Conservation (phyloP, 2,329 filamentous ascomycete species). For the Hirsutella thompsonii region DNA sequence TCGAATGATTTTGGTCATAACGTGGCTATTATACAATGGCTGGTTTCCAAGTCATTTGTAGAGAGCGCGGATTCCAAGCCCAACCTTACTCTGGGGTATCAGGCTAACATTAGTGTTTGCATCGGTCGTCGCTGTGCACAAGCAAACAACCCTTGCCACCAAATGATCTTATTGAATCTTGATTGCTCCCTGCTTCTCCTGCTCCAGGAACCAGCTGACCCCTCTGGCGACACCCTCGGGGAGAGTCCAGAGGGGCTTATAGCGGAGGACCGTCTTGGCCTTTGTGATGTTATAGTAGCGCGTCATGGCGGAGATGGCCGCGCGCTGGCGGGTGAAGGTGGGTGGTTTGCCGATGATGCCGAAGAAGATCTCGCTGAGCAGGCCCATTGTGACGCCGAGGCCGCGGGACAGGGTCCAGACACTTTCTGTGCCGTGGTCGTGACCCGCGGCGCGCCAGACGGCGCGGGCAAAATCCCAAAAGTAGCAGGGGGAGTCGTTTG, state of each 20-base stretch:
- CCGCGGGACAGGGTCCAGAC: constrained; percentile 42
- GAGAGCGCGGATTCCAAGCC: no score
- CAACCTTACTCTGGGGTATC: no score
- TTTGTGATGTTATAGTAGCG: constrained; percentile 69
- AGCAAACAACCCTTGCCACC: no score
- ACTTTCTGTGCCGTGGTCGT: constrained; percentile 34
- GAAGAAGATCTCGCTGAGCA: constrained; percentile 38
- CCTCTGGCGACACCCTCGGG: constrained; percentile 48
- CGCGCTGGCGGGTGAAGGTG: constrained; percentile 45
- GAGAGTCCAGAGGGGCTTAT: constrained; percentile 52
- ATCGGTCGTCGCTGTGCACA: no score
- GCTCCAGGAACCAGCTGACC: constrained; percentile 41
- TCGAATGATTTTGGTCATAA: no score
- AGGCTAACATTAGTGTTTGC: no score
- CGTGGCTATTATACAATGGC: no score
- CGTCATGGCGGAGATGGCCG: constrained; percentile 60
- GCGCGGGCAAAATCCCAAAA: constrained; percentile 82
- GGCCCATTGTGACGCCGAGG: constrained; percentile 38
- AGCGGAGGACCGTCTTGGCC: constrained; percentile 57
- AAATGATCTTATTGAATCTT: no score
- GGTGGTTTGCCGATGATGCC: constrained; percentile 36
- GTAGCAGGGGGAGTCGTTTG: constrained; percentile 77
- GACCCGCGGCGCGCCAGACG: constrained; percentile 56
- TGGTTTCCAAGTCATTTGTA: no score
- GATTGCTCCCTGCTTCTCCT: constrained; percentile 24